A percentile compares a stretch with the other conserved stretches of the same genome.
Conservation (phyloP, 2,329 filamentous ascomycete species). For the Graphilbum ipis-grandicollis region DNA sequence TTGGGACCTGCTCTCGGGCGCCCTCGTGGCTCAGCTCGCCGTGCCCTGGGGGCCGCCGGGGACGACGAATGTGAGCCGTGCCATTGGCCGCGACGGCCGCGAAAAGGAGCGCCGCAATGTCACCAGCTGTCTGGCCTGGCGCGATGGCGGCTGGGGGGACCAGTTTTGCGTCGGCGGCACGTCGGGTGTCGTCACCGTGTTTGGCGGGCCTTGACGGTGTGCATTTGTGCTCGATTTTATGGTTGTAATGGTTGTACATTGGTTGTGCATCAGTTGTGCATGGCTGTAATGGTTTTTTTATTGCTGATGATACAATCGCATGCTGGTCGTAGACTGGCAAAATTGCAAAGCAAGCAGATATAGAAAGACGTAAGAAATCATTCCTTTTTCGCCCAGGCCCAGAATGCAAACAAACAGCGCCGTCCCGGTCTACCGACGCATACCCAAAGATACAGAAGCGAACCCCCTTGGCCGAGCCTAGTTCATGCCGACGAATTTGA, state of each 20-base stretch:
- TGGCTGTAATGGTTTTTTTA: no score
- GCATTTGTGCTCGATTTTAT: no score
- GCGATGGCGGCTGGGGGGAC: slow-evolving; percentile 42
- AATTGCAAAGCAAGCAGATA: no score
- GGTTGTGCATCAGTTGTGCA: no score
- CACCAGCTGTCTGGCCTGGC: slow-evolving; percentile 45
- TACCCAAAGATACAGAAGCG: no score
- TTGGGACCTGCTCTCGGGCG: slow-evolving; percentile 72
- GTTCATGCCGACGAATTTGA: slow-evolving; percentile 79
- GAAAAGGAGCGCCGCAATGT: slow-evolving; percentile 42
- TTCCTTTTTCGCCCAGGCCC: no score
- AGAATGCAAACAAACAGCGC: no score
- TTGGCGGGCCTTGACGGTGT: no score
- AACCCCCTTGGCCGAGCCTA: slow-evolving; percentile 20
- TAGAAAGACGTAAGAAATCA: background rate
- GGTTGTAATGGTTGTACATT: no score
- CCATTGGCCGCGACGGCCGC: slow-evolving; percentile 41
- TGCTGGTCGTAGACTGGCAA: no score
- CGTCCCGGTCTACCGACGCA: no score
- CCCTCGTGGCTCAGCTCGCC: slow-evolving; percentile 42
- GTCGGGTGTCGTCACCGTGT: slow-evolving; percentile 47
- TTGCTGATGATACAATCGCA: no score
- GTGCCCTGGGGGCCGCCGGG: slow-evolving; percentile 33
- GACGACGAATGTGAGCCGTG: slow-evolving; percentile 27
- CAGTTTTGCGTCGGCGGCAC: slow-evolving; percentile 50